Conservation (phyloP, 2,329 filamentous ascomycete genomes). For the Xylaria sp. region DNA sequence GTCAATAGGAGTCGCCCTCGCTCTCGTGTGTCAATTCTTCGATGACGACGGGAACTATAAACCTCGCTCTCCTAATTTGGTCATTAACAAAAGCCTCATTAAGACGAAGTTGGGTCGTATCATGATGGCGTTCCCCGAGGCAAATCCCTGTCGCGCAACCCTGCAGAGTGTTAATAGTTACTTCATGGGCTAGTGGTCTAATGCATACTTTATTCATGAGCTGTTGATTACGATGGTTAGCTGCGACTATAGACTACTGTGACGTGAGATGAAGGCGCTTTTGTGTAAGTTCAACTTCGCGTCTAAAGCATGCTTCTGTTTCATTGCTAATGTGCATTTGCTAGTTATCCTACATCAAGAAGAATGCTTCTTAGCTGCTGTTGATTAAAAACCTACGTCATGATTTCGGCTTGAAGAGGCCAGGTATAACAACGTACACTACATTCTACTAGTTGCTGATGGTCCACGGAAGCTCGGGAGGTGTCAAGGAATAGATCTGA, state of each 20-base stretch:
- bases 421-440: too few relatives aligned
- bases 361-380: neutral
- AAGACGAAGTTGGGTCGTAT: slow-evolving; percentile 83
- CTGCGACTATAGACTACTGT: neutral
- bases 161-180: slow-evolving; percentile 93
- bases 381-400: too few relatives aligned
- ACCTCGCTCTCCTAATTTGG: slow-evolving; percentile 23
- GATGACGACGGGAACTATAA: slow-evolving; percentile 65
- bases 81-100: slow-evolving; percentile 79
- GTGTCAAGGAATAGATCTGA: neutral
- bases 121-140: slow-evolving; percentile 79
- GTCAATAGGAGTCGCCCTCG: slow-evolving; percentile 79
- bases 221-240: neutral
- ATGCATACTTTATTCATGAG: neutral
- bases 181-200: slow-evolving; percentile 67
- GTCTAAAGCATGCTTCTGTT: neutral
- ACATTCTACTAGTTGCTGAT: too few relatives aligned
- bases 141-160: slow-evolving; percentile 85
- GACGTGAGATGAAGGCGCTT: neutral
- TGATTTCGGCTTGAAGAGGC: too few relatives aligned
- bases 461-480: neutral
- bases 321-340: neutral
- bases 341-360: neutral
- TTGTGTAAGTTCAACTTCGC: neutral
- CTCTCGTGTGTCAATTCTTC: slow-evolving; percentile 78